Evolutionary conservation across 164 flowering plant species (phyloP).

Genomic region (Annona squamosa): DNA sequence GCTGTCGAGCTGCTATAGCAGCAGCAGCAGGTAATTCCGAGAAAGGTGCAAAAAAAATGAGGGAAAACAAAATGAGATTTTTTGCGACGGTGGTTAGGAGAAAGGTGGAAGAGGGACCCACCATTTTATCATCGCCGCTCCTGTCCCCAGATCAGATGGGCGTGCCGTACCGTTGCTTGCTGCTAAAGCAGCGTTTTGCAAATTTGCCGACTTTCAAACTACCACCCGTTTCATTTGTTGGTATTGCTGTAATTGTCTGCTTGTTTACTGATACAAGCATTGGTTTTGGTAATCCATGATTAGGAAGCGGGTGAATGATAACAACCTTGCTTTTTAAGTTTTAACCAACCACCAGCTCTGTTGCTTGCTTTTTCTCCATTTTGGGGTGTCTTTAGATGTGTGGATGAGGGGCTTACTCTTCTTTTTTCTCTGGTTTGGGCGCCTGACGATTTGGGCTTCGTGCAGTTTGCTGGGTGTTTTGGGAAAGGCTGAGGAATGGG

Average conservation of each 20-base stretch:
- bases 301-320: not conserved
- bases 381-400: not conserved
- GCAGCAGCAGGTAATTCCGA: not conserved
- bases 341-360: not conserved
- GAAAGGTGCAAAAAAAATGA: not conserved
- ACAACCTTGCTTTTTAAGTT: not conserved
- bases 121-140: not conserved
- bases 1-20: not conserved
- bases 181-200: not conserved
- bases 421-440: not conserved
- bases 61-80: not conserved
- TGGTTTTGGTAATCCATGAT: not conserved
- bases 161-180: not conserved
- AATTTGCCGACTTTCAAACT: not conserved
- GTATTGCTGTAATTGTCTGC: not conserved
- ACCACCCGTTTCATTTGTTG: not conserved
- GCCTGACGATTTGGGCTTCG: not conserved
- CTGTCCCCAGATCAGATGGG: no score
- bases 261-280: not conserved
- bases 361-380: not conserved
- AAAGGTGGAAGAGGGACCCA: not conserved
- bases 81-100: not conserved
- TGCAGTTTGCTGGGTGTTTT: not conserved
- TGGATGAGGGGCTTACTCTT: not conserved
- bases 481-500: conserved; percentile 39